These are phyloP conservation scores for Groenewaldozyma salmanticensis DNA, from an alignment of 805 yeast genomes.

Conservation along the genomic window DNA sequence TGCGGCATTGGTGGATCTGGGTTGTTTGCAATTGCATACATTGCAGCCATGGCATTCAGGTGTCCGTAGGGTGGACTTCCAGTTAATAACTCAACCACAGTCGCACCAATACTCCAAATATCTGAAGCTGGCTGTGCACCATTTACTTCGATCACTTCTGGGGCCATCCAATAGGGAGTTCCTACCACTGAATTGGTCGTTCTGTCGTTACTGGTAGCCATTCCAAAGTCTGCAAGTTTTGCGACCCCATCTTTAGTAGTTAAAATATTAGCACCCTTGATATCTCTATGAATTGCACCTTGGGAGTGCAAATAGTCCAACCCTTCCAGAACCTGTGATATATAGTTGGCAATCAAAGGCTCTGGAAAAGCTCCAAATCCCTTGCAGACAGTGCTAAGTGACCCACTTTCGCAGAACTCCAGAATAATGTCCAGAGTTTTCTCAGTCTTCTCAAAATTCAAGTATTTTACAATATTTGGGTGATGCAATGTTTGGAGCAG, in stretches of 20 bases:
- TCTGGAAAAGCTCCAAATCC: conserved; percentile 49
- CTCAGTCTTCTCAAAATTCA: conserved; percentile 52
- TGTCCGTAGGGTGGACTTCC: conserved; percentile 84
- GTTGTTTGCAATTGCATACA: conserved; percentile 69
- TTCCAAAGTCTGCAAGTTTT: conserved; percentile 71
- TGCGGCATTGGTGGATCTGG: conserved; percentile 62
- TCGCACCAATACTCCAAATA: conserved; percentile 83
- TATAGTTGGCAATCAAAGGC: conserved; percentile 38
- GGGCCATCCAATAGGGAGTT: conserved; percentile 99
- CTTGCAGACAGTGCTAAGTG: conserved; percentile 45
- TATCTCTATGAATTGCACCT: conserved; percentile 69
- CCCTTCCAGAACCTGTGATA: conserved; percentile 48
- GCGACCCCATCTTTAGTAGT: conserved; percentile 53
- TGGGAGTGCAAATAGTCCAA: conserved; percentile 57
- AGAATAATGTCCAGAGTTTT: conserved; percentile 47
- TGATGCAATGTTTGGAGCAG: conserved; percentile 55
- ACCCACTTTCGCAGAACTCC: conserved; percentile 60
- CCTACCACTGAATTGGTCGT: conserved; percentile 44
- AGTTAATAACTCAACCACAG: conserved; percentile 75
- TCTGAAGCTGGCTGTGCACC: conserved; percentile 87
- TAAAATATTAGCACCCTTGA: conserved; percentile 65
- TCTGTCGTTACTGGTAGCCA: conserved; percentile 49
- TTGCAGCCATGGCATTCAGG: conserved; percentile 63
- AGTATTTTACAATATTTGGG: conserved; percentile 55
- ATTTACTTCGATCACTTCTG: conserved; percentile 77